Conservation (phyloP, 2,329 filamentous ascomycete genomes). For the Paecilomyces niveus region DNA sequence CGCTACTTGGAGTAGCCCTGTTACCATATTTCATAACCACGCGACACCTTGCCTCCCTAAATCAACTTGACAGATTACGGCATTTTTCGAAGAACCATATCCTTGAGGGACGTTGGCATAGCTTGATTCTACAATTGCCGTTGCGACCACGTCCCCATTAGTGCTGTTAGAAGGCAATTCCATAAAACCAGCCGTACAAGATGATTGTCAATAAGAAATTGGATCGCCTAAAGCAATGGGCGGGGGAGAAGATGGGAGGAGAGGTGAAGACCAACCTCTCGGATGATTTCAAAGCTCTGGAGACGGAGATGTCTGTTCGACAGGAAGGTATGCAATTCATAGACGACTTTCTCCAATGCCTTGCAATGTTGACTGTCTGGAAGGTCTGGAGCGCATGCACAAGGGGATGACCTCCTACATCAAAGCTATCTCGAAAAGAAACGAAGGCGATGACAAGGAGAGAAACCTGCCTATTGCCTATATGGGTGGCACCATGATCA, state of each 20-base stretch:
- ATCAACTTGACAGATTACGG: background rate
- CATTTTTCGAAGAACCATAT: background rate
- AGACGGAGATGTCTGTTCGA: slow-evolving; percentile 82
- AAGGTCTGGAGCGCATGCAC: slow-evolving; percentile 86
- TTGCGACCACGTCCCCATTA: background rate
- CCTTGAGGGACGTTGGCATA: background rate
- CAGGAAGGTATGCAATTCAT: slow-evolving; percentile 61
- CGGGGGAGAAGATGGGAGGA: slow-evolving; percentile 89
- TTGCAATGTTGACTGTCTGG: background rate
- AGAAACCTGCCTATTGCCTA: slow-evolving; percentile 74
- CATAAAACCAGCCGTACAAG: slow-evolving; percentile 11
- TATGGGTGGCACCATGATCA: slow-evolving; percentile 77
- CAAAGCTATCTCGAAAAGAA: slow-evolving; percentile 79
- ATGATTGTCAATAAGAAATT: slow-evolving; percentile 78
- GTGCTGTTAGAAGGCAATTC: background rate
- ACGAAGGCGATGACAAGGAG: slow-evolving; percentile 80
- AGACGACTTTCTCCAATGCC: background rate
- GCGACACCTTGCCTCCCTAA: background rate
- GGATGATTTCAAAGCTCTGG: slow-evolving; percentile 85
- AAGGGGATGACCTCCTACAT: slow-evolving; percentile 78
- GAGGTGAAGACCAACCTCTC: slow-evolving; percentile 81
- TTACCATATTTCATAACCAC: background rate
- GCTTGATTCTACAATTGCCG: background rate
- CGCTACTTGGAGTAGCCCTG: background rate
- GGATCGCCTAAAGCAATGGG: slow-evolving; percentile 96